Evolutionary conservation across 345 rosid genomes (phyloP).

Genomic region (Erodium maritimum): DNA sequence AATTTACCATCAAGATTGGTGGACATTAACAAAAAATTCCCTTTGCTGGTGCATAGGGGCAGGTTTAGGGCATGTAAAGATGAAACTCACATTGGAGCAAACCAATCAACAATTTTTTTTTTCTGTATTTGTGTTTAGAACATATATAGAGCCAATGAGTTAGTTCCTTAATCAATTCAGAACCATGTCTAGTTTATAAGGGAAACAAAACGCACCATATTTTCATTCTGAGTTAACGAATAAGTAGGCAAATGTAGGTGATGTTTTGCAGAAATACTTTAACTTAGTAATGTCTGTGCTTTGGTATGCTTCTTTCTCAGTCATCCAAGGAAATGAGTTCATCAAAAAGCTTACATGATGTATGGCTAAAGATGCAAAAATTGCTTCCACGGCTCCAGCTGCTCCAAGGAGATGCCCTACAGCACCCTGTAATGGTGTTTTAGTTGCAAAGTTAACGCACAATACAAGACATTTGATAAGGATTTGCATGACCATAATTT

Average conservation of each 20-base stretch:
- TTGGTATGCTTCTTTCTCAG: background rate
- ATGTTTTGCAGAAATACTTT: background rate
- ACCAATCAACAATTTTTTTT: background rate
- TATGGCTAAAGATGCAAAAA: slow-evolving; percentile 64
- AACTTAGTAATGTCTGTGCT: background rate
- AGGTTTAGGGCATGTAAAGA: too few relatives aligned
- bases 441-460: background rate
- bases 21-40: too few relatives aligned
- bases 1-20: too few relatives aligned
- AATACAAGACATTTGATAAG: background rate
- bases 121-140: background rate
- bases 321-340: background rate
- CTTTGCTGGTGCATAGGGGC: too few relatives aligned
- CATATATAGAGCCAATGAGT: background rate
- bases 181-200: background rate
- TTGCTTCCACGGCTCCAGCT: slow-evolving; percentile 91
- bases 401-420: slow-evolving; percentile 98
- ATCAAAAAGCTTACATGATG: slow-evolving; percentile 35
- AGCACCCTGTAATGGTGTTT: slow-evolving; percentile 49
- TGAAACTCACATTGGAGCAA: background rate
- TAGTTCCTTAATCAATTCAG: background rate
- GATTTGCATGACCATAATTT: background rate
- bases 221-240: background rate
- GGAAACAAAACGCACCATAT: background rate
- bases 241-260: background rate